Evolutionary conservation across 768 basidiomycete species (phyloP).

Genomic region (Crucibulum laeve): DNA sequence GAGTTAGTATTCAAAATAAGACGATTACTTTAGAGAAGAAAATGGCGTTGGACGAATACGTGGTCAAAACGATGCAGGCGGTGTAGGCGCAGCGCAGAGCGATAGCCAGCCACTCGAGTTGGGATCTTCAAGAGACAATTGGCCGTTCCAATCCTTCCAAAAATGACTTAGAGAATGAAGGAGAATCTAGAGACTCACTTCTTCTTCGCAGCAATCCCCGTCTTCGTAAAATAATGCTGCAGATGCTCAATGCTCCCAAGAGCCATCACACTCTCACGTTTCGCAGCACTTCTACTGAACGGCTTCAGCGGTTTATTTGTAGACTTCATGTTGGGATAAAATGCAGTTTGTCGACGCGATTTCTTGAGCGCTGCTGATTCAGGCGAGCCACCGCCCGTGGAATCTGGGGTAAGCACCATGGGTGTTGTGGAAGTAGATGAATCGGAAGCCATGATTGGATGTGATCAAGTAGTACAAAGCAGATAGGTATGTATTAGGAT

Average conservation of each 20-base stretch:
- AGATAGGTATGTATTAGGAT: background rate
- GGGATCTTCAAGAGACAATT: too few species aligned
- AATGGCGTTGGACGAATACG: too few species aligned
- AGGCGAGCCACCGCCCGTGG: constrained; percentile 37
- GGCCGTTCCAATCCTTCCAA: too few species aligned
- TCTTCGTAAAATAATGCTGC: constrained; percentile 92
- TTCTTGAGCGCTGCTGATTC: constrained; percentile 33
- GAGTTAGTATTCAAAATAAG: constrained; percentile 6
- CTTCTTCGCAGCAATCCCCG: constrained; percentile 68
- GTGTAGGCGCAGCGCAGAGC: too few species aligned
- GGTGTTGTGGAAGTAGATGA: constrained; percentile 43
- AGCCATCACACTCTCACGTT: constrained; percentile 90
- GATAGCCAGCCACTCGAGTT: too few species aligned
- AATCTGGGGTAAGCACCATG: constrained; percentile 56
- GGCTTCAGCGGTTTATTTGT: constrained; percentile 75
- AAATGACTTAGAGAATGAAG: constrained; percentile 5
- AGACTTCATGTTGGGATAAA: constrained; percentile 73
- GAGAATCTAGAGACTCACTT: constrained; percentile 44
- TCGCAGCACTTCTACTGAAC: constrained; percentile 87
- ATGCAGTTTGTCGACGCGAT: constrained; percentile 64
- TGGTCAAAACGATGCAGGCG: too few species aligned
- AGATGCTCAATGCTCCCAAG: constrained; percentile 95
- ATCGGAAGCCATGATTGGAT: constrained; percentile 30
- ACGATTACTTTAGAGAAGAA: constrained; percentile 2
- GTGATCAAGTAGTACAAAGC: background rate